A percentile compares a stretch with the other conserved stretches of the same genome.
These are phyloP conservation scores for Clarireedia paspali DNA, from an alignment of 2,329 filamentous ascomycete species.

Conservation along the genomic window DNA sequence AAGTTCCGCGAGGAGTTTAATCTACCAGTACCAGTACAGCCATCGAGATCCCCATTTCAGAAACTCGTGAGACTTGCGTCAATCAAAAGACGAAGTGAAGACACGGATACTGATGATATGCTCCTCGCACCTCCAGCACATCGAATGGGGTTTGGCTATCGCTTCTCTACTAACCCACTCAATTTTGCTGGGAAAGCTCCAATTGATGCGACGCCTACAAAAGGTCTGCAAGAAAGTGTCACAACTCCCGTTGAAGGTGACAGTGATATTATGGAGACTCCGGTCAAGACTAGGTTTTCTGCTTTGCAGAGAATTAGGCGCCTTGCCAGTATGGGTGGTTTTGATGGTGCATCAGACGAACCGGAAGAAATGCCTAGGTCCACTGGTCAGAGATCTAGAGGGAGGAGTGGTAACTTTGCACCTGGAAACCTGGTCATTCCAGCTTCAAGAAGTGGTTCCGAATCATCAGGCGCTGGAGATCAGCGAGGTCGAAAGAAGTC, in stretches of 20 bases:
- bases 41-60: slow-evolving; percentile 4
- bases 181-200: neutral
- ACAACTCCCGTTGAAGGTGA: neutral
- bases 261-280: neutral
- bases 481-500: no score
- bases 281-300: slow-evolving; percentile 2
- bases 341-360: slow-evolving; percentile 4
- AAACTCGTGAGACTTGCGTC: slow-evolving; percentile 8
- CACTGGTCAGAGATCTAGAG: neutral
- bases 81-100: neutral
- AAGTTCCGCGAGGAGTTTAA: slow-evolving; percentile 28
- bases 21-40: slow-evolving; percentile 3
- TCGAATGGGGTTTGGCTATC: slow-evolving; percentile 13
- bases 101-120: neutral
- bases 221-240: neutral
- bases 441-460: no score
- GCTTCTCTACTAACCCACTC: slow-evolving; percentile 3
- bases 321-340: slow-evolving; percentile 5
- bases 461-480: neutral
- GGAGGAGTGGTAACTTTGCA: neutral
- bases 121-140: neutral
- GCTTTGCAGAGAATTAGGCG: slow-evolving; percentile 3
- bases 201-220: neutral
- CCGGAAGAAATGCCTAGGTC: neutral
- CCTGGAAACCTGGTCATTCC: no score